Evolutionary conservation across 345 rosid species (phyloP), one percentile per base, ranked within the genome.

Genomic region (Geranium brycei): DNA sequence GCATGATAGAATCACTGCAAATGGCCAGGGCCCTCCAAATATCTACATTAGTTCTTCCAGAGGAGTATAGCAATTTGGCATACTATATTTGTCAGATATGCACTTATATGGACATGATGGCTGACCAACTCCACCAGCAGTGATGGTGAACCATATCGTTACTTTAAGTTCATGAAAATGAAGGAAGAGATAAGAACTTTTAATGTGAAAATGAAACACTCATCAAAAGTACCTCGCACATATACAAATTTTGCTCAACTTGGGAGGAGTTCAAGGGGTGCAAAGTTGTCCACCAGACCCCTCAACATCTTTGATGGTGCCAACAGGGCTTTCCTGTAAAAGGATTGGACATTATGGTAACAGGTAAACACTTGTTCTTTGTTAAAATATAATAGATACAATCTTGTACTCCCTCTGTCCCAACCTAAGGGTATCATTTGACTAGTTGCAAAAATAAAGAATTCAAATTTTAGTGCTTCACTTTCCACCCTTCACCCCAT

Each of bases 21-120:
- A 90, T 64, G 82, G 87, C 79, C 80, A 86, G 13, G 97, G 91
- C 72, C 99, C 99, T 75, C 99, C 99, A 83, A 93, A 93, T 71
- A 90, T 62, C 77, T 86, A 80, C 41, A 86, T 71, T 76, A 93
- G 78, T 84, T 93, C 99, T 77, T 93, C 99, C 60, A 93, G 85
- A 77, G 99, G 97, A 35, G 95, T 93, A 64, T 75, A 89, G 76
- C 99, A 93, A 66, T 90, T 90, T 70, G 99, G 99, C 91, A 90
- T 76, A 78, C 93, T 86, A 71, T 93, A 93, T 71, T 86, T 87
- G 58, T 88, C 90, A 30, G 97, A 93, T 62, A 90, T 79, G 68
- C 99, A 93, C 75, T 81, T 76, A 69, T 93, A 93, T 17, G 97
- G 97, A 79, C 99, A 93, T 62, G 70, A 66, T 62, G 81, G 77